Evolutionary conservation across 352 stramenopile genomes (phyloP), one percentile per base, ranked within the genome.

Genomic region (Globisporangium paddicum): DNA sequence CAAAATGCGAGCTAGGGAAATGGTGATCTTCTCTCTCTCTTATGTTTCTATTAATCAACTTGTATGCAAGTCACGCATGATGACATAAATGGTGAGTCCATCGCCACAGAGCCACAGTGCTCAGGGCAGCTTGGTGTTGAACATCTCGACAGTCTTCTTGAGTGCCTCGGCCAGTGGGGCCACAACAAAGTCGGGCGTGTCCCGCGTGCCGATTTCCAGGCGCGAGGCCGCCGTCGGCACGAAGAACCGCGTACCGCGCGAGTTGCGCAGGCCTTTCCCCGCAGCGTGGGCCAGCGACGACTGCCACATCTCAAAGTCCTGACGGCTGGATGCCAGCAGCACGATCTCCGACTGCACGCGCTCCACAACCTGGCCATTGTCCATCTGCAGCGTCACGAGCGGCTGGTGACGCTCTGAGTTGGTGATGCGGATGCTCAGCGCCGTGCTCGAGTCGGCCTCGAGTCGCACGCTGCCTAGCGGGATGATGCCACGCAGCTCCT

Each of bases 231-330:
- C 77, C 2, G 78, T 93, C 38, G 86, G 77, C n/a, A 90, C 80
- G 51, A 90, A 93, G 52, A 93, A 95, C 37, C 86, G 84, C 35
- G 79, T 95, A 45, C 84, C 84, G 32, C 82, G 75, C 37, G 86
- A 93, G 60, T 94, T 73, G 4, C 84, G 84, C 64, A 94, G 76
- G 2, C 83, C 84, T 50, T 90, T 87, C 5, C 86, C 86, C 6
- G 83, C 82, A 0, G 84, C 86, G 44, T 95, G 83, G 4, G 85
- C 82, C 9, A 95, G 55, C 35, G 86, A 93, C 57, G 84, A 93
- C 68, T 93, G 79, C 86, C 86, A 95, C 82, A 95, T 93, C 62
- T 95, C 81, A 50, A 95, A 87, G 56, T 95, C 86, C 41, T 93
- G 79, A 0, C 71, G 66, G 1, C 68, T 85, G 0, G 76, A 58